Evolutionary conservation across 2,329 filamentous ascomycete genomes (phyloP).

Genomic region (Beauveria scarabaeidicola): DNA sequence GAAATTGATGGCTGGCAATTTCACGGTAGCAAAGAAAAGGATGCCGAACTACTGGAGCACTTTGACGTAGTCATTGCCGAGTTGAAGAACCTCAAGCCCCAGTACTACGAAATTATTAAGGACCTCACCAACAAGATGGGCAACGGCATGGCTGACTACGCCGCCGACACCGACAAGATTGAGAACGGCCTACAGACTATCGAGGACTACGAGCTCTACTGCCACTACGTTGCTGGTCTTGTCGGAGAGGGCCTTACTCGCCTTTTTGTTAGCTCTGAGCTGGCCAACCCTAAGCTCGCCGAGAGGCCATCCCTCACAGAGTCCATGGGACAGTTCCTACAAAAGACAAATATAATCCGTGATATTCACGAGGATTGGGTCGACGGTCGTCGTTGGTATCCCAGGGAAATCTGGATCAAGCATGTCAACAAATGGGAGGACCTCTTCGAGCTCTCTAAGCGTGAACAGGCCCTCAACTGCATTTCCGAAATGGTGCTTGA

Average conservation of each 20-base stretch:
- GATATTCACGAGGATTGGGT: conserved; percentile 85
- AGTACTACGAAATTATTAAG: conserved; percentile 78
- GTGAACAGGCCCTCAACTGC: conserved; percentile 70
- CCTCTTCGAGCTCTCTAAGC: conserved; percentile 74
- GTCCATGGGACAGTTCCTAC: conserved; percentile 94
- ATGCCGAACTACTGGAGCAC: conserved; percentile 82
- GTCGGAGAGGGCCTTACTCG: conserved; percentile 89
- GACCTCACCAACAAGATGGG: conserved; percentile 94
- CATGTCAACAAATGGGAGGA: conserved; percentile 86
- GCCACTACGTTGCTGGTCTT: conserved; percentile 97
- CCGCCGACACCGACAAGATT: conserved; percentile 72
- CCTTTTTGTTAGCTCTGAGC: conserved; percentile 77
- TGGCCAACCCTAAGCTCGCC: conserved; percentile 78
- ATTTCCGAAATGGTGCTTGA: conserved; percentile 92
- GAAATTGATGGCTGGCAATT: conserved; percentile 87
- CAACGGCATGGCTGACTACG: conserved; percentile 97
- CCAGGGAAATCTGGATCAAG: conserved; percentile 94
- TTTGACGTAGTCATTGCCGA: conserved; percentile 83
- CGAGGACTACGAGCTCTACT: conserved; percentile 91
- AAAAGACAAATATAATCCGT: conserved; percentile 98
- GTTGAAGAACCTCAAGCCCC: conserved; percentile 78
- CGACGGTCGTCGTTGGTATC: conserved; percentile 88
- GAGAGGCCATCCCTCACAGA: conserved; percentile 75
- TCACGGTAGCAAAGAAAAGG: conserved; percentile 84
- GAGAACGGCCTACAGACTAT: conserved; percentile 72